Conservation (phyloP, 176 grass and related monocot species). For the Paspalum vaginatum region DNA sequence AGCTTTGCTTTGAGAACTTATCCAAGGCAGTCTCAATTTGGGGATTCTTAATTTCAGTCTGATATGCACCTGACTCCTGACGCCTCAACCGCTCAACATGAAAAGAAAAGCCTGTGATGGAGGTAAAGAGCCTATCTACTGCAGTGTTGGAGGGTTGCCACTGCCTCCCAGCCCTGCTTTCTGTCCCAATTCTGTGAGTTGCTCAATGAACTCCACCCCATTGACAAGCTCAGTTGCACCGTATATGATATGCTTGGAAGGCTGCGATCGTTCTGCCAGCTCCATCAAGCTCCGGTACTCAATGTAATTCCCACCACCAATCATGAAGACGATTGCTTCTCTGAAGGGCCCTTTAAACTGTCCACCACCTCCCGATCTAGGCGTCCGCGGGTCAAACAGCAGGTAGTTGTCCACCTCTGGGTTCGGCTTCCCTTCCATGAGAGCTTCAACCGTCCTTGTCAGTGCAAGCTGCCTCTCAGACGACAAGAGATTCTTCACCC, state of each 20-base stretch:
- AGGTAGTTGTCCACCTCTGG: slow-evolving; percentile 86
- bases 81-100: not conserved
- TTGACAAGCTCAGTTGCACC: slow-evolving; percentile 84
- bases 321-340: slow-evolving; percentile 99
- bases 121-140: slow-evolving; percentile 48
- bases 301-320: slow-evolving; percentile 93
- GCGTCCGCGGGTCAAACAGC: slow-evolving; percentile 75
- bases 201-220: slow-evolving; percentile 77
- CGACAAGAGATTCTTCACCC: slow-evolving; percentile 87
- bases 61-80: not conserved
- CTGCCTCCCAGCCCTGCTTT: slow-evolving; percentile 72
- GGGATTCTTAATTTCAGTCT: slow-evolving; percentile 11
- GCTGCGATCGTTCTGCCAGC: slow-evolving; percentile 71
- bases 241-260: slow-evolving; percentile 88
- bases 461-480: slow-evolving; percentile 77
- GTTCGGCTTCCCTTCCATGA: slow-evolving; percentile 90
- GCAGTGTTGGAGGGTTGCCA: slow-evolving; percentile 32
- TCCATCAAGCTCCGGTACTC: slow-evolving; percentile 95
- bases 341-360: slow-evolving; percentile 92
- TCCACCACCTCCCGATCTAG: slow-evolving; percentile 67
- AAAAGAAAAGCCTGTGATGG: slow-evolving; percentile 5
- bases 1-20: slow-evolving; percentile 39
- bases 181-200: slow-evolving; percentile 78
- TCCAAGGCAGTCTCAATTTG: slow-evolving; percentile 12
- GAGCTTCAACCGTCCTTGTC: slow-evolving; percentile 81